Evolutionary conservation across 805 yeast genomes (phyloP).

Genomic region (Ascoidea tarda): DNA sequence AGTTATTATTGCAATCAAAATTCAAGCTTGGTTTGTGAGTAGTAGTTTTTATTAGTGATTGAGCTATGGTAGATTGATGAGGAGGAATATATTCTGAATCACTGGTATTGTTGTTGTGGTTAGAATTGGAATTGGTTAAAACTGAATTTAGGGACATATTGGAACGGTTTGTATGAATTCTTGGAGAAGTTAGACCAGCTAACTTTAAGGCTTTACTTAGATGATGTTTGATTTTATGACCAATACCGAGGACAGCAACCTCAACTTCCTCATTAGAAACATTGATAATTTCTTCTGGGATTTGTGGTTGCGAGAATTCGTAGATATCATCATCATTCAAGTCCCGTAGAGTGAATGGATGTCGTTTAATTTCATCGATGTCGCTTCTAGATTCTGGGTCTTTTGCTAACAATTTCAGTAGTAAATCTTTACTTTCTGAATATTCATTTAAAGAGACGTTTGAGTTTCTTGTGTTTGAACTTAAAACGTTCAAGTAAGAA

Average conservation of each 20-base stretch:
- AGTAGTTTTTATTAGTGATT: constrained; percentile 1
- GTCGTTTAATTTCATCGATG: constrained; percentile 58
- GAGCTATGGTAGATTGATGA: constrained; percentile 1
- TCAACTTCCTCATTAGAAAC: constrained; percentile 57
- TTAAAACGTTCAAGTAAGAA: constrained; percentile 26
- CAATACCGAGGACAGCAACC: constrained; percentile 74
- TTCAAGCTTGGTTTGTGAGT: neutral
- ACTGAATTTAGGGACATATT: neutral
- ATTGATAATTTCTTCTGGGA: constrained; percentile 29
- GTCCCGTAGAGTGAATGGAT: constrained; percentile 49
- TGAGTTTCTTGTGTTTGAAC: constrained; percentile 14
- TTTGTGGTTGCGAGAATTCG: constrained; percentile 14
- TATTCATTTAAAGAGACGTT: constrained; percentile 28
- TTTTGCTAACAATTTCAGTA: constrained; percentile 49
- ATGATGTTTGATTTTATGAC: constrained; percentile 42
- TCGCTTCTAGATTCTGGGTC: constrained; percentile 56
- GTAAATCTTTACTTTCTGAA: constrained; percentile 35
- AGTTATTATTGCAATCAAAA: too few species aligned
- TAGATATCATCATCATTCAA: constrained; percentile 17
- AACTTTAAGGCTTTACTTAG: constrained; percentile 25
- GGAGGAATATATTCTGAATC: neutral
- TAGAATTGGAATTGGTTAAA: neutral
- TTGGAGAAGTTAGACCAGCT: constrained; percentile 4
- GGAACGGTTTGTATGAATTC: constrained; percentile 1
- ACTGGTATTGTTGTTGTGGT: neutral